These are phyloP conservation scores for Megacollybia platyphylla DNA, from an alignment of 1,284 basidiomycete species.

Conservation along the genomic window DNA sequence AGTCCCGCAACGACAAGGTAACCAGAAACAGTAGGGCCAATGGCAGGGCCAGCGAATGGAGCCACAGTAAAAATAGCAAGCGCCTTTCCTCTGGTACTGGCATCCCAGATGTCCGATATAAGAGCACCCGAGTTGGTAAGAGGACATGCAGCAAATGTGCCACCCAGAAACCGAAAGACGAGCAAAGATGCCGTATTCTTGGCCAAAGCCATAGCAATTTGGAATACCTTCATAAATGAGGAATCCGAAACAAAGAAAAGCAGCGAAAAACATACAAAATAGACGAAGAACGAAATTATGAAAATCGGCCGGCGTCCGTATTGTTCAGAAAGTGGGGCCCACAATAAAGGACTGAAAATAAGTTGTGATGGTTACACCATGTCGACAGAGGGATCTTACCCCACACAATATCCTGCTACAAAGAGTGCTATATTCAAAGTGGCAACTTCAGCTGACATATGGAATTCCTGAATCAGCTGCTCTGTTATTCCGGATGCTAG, in stretches of 20 bases:
- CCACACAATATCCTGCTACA: conserved; percentile 44
- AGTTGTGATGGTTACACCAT: neutral
- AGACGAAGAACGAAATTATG: conserved; percentile 52
- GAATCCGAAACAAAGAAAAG: neutral
- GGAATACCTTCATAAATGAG: conserved; percentile 30
- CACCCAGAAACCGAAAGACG: conserved; percentile 57
- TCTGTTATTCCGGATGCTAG: conserved; percentile 32
- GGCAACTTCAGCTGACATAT: conserved; percentile 39
- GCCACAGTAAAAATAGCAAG: conserved; percentile 59
- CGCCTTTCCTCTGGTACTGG: conserved; percentile 54
- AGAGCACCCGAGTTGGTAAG: conserved; percentile 38
- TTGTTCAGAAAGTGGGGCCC: conserved; percentile 41
- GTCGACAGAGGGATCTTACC: conserved; percentile 14
- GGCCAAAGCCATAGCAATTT: conserved; percentile 46
- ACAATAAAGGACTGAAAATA: conserved; percentile 37
- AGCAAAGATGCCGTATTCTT: conserved; percentile 50
- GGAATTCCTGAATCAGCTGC: conserved; percentile 36
- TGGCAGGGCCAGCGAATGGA: conserved; percentile 64
- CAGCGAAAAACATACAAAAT: conserved; percentile 26
- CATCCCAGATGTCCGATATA: conserved; percentile 60
- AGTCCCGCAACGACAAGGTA: conserved; percentile 31
- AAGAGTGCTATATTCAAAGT: conserved; percentile 39
- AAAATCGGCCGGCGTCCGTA: conserved; percentile 57
- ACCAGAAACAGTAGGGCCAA: conserved; percentile 48
- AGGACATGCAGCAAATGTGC: conserved; percentile 40